These are phyloP conservation scores for Trichoderma sp. DNA, from an alignment of 2,329 filamentous ascomycete species.

Conservation along the genomic window DNA sequence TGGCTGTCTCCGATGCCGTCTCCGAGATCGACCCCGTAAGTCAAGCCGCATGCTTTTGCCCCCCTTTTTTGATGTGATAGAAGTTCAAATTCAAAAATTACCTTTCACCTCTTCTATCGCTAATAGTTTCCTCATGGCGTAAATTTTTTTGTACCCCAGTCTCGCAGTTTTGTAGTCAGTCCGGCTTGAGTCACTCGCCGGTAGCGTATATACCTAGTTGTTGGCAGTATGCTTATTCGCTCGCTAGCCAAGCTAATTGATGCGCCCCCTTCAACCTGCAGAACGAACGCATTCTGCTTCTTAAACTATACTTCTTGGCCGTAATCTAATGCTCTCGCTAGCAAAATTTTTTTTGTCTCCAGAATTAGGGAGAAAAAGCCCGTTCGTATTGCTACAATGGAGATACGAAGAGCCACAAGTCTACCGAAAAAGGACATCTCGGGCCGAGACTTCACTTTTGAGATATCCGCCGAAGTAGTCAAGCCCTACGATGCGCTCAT, in stretches of 20 bases:
- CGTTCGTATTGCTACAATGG: background rate
- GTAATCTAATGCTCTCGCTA: background rate
- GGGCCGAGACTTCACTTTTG: constrained; percentile 27
- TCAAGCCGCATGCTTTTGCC: background rate
- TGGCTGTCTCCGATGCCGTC: background rate
- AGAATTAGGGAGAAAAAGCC: background rate
- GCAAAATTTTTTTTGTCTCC: background rate
- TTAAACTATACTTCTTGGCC: background rate
- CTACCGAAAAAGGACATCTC: constrained; percentile 23
- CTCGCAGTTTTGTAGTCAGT: background rate
- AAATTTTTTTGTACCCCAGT: background rate
- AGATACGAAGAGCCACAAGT: constrained; percentile 12
- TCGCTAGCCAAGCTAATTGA: constrained; percentile 3
- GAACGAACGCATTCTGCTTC: background rate
- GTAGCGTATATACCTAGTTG: constrained; percentile 1
- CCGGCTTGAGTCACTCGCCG: constrained; percentile 5
- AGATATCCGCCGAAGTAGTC: constrained; percentile 23
- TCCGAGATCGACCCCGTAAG: background rate
- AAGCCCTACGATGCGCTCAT: constrained; percentile 26
- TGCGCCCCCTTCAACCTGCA: background rate
- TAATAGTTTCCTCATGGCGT: no score
- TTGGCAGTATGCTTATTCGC: constrained; percentile 10
- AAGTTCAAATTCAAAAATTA: background rate
- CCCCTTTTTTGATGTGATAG: background rate
- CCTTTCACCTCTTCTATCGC: background rate